Base-by-base conservation (phyloP, 805 yeast genomes). In the Lipomyces yamadae region DNA sequence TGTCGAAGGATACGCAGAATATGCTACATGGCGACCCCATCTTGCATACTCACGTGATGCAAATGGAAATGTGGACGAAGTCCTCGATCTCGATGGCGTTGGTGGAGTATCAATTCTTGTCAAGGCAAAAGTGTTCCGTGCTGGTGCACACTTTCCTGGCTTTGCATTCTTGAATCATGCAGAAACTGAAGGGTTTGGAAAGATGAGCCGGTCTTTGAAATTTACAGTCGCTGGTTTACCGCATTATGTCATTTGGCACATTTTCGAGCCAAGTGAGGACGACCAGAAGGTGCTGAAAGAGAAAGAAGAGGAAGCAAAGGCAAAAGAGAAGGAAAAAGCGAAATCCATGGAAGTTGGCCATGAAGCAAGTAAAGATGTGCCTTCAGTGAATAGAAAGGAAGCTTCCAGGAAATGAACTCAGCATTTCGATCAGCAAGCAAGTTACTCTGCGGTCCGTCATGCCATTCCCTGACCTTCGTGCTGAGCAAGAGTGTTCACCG, bases 111-210 rank as follows among this genome's bases (percentile, higher is more conserved):
- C 97, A 0, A 92, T 95, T 71, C 81, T 94, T 72, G 84, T 96
- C 56, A 91, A 90, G 77, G 98, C 97, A 1, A 81, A 82, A 58
- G 97, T 94, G 2, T 94, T 94, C 81, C 83, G 92, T 70, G 80
- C 84, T 33, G 99, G 99, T 11, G 88, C 96, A 1, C 96, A 92
- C 79, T 94, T 93, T 84, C 98, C 99, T 8, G 98, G 97, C 0
- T 94, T 94, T 76, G 91, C 97, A 48, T 94, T 92, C 78, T 90
- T 91, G 78, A 92, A 91, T 74, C 98, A 95, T 77, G 99, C 98
- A 2, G 99, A 94, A 77, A 94, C 98, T 1, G 98, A 95, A 79
- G 98, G 97, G 0, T 94, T 95, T 78, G 99, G 75, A 4, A 73
- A 73, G 45, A 82, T 92, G 88, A 87, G 92, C 29, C 88, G 82